Percentiles rank a stretch among this genome's conserved stretches.
These are phyloP conservation scores for Neostapfia colusana DNA, from an alignment of 176 grass and related monocot species.

Conservation along the genomic window DNA sequence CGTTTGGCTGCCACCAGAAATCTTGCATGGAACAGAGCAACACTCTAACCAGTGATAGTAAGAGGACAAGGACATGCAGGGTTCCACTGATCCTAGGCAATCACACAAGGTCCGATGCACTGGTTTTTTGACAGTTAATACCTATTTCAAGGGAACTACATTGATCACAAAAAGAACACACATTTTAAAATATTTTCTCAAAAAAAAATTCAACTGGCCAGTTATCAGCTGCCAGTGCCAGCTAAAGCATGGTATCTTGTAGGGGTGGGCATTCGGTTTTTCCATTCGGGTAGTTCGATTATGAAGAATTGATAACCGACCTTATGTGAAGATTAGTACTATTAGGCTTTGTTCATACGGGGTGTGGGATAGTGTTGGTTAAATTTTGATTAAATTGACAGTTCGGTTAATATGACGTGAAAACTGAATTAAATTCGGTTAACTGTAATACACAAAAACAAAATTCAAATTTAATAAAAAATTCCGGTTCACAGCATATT, in stretches of 20 bases:
- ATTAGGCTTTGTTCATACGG: too few relatives aligned
- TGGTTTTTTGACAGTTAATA: background rate
- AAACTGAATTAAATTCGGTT: too few relatives aligned
- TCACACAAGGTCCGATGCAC: background rate
- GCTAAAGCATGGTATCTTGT: background rate
- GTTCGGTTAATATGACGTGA: too few relatives aligned
- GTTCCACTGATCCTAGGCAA: background rate
- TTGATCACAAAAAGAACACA: background rate
- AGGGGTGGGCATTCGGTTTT: too few relatives aligned
- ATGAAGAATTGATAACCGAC: too few relatives aligned
- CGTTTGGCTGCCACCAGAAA: background rate
- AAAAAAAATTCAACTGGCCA: background rate
- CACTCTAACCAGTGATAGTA: background rate
- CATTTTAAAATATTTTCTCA: background rate
- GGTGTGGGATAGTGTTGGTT: too few relatives aligned
- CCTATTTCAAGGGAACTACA: background rate
- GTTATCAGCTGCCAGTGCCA: background rate
- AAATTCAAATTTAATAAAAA: too few relatives aligned
- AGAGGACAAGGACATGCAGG: background rate
- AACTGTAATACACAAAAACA: too few relatives aligned
- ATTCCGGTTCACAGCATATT: too few relatives aligned
- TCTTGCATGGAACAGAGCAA: background rate
- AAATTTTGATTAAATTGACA: too few relatives aligned
- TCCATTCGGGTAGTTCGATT: too few relatives aligned
- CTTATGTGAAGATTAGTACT: too few relatives aligned